Evolutionary conservation across 352 stramenopile species (phyloP), one percentile per base, ranked within the genome.

Genomic region (Globisporangium lucens): DNA sequence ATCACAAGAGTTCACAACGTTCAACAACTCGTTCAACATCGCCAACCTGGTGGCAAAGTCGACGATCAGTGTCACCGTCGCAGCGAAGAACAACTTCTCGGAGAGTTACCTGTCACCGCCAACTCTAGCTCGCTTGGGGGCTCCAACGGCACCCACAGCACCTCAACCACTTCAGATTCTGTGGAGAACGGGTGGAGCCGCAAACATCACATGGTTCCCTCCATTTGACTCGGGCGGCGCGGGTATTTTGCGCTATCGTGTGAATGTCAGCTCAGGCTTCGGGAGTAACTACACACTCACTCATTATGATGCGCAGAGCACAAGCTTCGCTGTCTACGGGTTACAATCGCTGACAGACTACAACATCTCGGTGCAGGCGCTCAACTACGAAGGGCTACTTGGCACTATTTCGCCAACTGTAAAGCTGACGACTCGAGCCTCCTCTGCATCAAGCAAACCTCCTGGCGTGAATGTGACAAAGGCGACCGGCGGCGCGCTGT

Each of bases 181-280:
- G 3, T 74, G 62, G 52, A 63, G 60, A 27, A 83, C 79, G 3
- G 82, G 82, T 41, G 82, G 82, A 1, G 75, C 76, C 20, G 74
- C 69, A 9, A 80, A 68, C n/a, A 41, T 90, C 22, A 75, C 71
- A 1, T 90, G 82, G 82, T 65, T 52, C 5, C 29, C 70, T 46
- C 78, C 82, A 2, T 68, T 81, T 24, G 80, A 90, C 61, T 68
- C 12, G 20, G 82, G 82, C 17, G 82, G 82, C 0, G 70, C 67
- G 2, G n/a, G 30, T 27, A 73, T 90, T 57, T 15, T 61, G 15
- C 51, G 63, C 0, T 90, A 90, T 52, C 68, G 63, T 9, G 64
- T 83, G 1, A 64, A 65, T n/a, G 57, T 82, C 3, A 69, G 29
- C 27, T 65, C 33, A n/a, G 58, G 13, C 7, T 20, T 46, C 0